Base-by-base conservation (phyloP, 352 stramenopile species). In the Phytophthora hibernalis region DNA sequence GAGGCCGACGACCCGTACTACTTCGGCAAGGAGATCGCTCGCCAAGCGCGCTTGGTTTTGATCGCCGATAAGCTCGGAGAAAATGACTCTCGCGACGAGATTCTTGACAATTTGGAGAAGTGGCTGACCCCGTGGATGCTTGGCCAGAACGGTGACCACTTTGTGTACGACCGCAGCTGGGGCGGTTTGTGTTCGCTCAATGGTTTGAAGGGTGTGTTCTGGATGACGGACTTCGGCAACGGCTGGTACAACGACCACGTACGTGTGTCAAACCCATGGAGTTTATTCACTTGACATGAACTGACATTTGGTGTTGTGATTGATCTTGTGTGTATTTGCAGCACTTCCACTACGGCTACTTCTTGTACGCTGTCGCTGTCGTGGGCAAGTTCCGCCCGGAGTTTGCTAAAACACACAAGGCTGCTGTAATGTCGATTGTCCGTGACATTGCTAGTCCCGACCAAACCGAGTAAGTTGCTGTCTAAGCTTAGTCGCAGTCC, bases 331-430 rank as follows among this genome's bases (percentile, higher is more conserved):
- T 26, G n/a, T 11, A 44, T 44, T 15, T 58, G 21, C 66, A 99
- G 82, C 97, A 99, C 77, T 99, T 98, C 69, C 96, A 99, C 72
- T 99, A 98, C 63, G 97, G 96, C 52, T 98, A 98, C 65, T 85
- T 98, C 37, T 68, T 96, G 50, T 96, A 96, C 67, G 80, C 91
- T 21, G 75, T 92, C 28, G 89, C 80, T n/a, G 80, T 98, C 8
- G 64, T 97, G 15, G 77, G 73, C 26, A 88, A 92, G 68, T 96
- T 82, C 73, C 83, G 83, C 15, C 87, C 91, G 1, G 65, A 49
- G 7, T 97, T 96, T 44, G 82, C 71, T 13, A 56, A 69, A 47
- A 86, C 70, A 15, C 87, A 96, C 76, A 91, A 92, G 53, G 77
- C 81, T 7, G 81, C 79, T 55, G 89, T 95, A 43, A 70, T 94